Evolutionary conservation across 1,139 yeast species (phyloP).

Genomic region (Meyerozyma guilliermondii): DNA sequence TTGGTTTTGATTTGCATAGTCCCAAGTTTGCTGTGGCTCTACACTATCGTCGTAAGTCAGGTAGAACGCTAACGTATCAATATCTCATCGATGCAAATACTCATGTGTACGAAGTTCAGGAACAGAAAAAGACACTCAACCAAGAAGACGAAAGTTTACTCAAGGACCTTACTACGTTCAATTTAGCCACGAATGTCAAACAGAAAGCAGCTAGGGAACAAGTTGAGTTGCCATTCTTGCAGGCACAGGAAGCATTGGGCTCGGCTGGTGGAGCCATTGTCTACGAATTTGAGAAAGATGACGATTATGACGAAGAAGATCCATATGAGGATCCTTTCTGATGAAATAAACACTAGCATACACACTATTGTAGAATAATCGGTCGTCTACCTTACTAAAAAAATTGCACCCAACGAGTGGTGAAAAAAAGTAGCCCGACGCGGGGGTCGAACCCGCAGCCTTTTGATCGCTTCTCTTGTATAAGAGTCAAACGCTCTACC

Average conservation of each 20-base stretch:
- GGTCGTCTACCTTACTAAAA: not conserved
- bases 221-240: conserved; percentile 83
- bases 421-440: conserved; percentile 13
- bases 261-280: conserved; percentile 85
- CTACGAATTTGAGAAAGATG: conserved; percentile 78
- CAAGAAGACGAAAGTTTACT: conserved; percentile 41
- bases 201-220: conserved; percentile 77
- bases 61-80: conserved; percentile 60
- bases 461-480: conserved; percentile 10
- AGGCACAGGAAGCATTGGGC: conserved; percentile 75
- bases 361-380: not conserved
- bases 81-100: conserved; percentile 46
- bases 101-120: conserved; percentile 46
- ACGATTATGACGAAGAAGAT: conserved; percentile 96
- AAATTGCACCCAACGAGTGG: not conserved
- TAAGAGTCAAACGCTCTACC: conserved; percentile 3
- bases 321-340: conserved; percentile 95
- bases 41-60: conserved; percentile 76
- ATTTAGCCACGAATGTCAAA: conserved; percentile 65
- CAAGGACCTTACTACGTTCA: conserved; percentile 80
- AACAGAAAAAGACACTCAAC: conserved; percentile 17
- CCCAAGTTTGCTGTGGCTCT: conserved; percentile 44
- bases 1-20: conserved; percentile 39
- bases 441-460: conserved; percentile 22
- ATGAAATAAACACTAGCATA: conserved; percentile 4